Base-by-base conservation (phyloP, 495 filamentous ascomycete species). In the Acidomyces sp. region DNA sequence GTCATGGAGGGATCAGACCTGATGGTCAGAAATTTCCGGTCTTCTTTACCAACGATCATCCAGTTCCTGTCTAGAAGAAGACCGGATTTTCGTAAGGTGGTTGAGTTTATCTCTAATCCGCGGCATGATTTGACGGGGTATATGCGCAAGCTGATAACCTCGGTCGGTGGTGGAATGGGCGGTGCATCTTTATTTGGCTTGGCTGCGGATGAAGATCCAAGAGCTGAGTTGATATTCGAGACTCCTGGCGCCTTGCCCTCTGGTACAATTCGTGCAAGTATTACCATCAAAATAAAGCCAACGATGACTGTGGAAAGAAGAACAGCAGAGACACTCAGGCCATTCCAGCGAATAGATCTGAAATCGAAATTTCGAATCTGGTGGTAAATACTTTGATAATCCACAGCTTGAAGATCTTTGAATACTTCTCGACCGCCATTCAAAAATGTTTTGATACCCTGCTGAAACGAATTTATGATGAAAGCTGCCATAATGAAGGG, bases 91-190 rank as follows among this genome's bases (percentile, higher is more conserved):
- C 54, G 29, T 3, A 64, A 46, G 4, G 45, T 33, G 4, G 55
- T 48, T 0, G 35, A 35, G 13, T 47, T 35, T 0, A 63, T 46
- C 19, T 43, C 38, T 34, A 64, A 53, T 19, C 61, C 60, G 37
- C 59, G 58, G 37, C 61, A 64, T 6, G 60, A 62, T 40, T 64
- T 64, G 43, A 64, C 57, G 13, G 61, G 61, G 34, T 64, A 60
- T 39, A 62, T 48, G 20, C 53, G 49, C 20, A 64, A 49, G 3
- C 43, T 48, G 5, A 49, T 51, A 27, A 64, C 54, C 23, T 56
- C 41, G 3, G 58, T 61, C 24, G 55, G 43, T 19, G 48, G 48
- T 11, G 48, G 48, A n/a, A 52, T 42, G 6, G 48, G 48, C 6
- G 48, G 48, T 1, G 37, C 23, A 27, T 36, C 48, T 9, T 34